Percentiles rank a stretch among this genome's conserved stretches.
Conservation (phyloP, 169 alveolate genomes). For the Plasmodium relictum region DNA sequence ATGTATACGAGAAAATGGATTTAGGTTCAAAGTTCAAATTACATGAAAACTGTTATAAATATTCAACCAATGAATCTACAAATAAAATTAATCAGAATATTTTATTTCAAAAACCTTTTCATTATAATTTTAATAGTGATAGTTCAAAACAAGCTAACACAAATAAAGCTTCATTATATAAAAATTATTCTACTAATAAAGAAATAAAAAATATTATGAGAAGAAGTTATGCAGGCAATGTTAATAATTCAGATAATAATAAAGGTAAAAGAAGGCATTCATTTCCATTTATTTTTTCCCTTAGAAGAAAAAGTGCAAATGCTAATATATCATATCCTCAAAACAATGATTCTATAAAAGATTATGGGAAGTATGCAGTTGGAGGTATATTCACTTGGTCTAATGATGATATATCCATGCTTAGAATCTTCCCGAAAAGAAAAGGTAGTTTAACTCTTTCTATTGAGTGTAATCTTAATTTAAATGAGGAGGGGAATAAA, state of each 20-base stretch:
- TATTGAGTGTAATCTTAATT: not conserved
- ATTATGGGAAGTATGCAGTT: constrained; percentile 8
- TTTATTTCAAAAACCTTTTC: constrained; percentile 14
- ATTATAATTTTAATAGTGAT: not conserved
- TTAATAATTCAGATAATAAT: not conserved
- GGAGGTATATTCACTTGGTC: constrained; percentile 29
- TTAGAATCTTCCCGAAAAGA: not conserved
- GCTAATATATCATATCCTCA: not conserved
- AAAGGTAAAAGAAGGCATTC: not conserved
- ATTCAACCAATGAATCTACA: too few relatives aligned
- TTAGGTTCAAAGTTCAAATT: not conserved
- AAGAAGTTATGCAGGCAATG: not conserved
- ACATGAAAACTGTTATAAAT: too few relatives aligned
- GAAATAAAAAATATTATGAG: not conserved
- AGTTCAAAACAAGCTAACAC: not conserved
- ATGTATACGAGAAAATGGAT: not conserved
- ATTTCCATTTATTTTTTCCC: not conserved
- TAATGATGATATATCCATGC: not conserved
- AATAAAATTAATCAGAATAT: not conserved
- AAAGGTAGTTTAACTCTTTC: not conserved
- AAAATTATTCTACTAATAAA: not conserved
- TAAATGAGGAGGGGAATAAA: constrained; percentile 2
- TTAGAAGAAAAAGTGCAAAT: not conserved
- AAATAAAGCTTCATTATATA: not conserved
- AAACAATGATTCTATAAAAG: not conserved